Percentiles rank a stretch among this genome's conserved stretches.
phyloP scores from a whole-genome alignment of 306 rosid species.

The Ceratonia siliqua region DNA sequence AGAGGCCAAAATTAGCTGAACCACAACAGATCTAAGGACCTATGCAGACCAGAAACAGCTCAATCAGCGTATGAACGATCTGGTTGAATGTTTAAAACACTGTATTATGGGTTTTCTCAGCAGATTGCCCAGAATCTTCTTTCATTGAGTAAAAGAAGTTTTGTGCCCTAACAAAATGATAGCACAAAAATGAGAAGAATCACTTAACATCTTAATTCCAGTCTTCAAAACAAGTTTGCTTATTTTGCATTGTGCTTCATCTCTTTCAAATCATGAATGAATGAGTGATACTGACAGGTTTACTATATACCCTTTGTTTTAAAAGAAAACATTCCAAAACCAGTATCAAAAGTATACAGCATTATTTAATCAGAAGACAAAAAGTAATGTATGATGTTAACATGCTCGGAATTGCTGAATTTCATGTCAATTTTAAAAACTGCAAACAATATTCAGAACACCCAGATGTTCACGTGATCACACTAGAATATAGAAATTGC shows the following conservation, averaged over 20 bases:
- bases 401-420: not conserved
- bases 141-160: not conserved
- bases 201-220: not conserved
- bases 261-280: not conserved
- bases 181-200: not conserved
- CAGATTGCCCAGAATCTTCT: not conserved
- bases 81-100: not conserved
- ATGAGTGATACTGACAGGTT: not conserved
- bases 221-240: not conserved
- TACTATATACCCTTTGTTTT: not conserved
- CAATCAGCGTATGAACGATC: not conserved
- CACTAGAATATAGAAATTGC: not conserved
- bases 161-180: not conserved
- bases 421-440: not conserved
- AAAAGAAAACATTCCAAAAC: not conserved
- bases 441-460: not conserved
- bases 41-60: not conserved
- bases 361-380: not conserved
- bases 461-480: not conserved
- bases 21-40: not conserved
- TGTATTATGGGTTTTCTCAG: not conserved
- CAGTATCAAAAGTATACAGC: not conserved
- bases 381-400: not conserved
- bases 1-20: not conserved
- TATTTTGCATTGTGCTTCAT: not conserved